A percentile compares a stretch with the other conserved stretches of the same genome.
These are phyloP conservation scores for Pseudozyma tsukubaensis DNA, from an alignment of 1,284 basidiomycete species.

Conservation along the genomic window DNA sequence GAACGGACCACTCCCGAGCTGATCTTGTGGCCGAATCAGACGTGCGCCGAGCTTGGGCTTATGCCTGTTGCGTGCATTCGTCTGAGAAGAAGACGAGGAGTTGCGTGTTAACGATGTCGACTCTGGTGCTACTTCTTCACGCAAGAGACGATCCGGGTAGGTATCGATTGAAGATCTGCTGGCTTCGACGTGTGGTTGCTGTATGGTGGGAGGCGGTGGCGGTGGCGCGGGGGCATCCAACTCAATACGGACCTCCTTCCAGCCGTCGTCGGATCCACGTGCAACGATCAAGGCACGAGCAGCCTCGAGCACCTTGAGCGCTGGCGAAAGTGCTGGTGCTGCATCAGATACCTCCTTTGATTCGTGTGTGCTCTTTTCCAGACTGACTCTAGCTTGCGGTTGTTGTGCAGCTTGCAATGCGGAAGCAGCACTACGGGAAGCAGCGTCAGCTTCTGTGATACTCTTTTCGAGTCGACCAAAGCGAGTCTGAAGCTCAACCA, in stretches of 20 bases:
- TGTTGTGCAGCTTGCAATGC: not conserved
- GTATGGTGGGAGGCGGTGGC: constrained; percentile 18
- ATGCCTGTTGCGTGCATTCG: constrained; percentile 25
- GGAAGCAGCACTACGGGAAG: not conserved
- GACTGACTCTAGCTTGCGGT: not conserved
- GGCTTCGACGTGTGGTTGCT: constrained; percentile 4
- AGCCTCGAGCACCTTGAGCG: constrained; percentile 29
- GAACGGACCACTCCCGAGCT: constrained; percentile 59
- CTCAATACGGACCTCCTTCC: constrained; percentile 39
- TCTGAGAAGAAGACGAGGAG: constrained; percentile 32
- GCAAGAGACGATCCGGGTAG: constrained; percentile 17
- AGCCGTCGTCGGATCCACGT: constrained; percentile 26
- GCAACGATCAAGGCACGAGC: constrained; percentile 38
- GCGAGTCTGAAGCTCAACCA: constrained; percentile 34
- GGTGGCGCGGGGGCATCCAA: constrained; percentile 29
- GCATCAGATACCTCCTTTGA: not conserved
- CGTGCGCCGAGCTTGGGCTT: constrained; percentile 52
- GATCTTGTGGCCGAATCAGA: constrained; percentile 52
- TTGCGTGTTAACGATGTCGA: constrained; percentile 31
- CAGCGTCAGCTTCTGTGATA: not conserved
- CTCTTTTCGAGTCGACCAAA: constrained; percentile 24
- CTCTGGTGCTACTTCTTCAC: constrained; percentile 17
- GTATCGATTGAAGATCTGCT: constrained; percentile 19
- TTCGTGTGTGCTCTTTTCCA: not conserved
- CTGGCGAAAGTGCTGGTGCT: constrained; percentile 15